Conservation (phyloP, 176 grass and related monocot genomes). For the Thalia dealbata region DNA sequence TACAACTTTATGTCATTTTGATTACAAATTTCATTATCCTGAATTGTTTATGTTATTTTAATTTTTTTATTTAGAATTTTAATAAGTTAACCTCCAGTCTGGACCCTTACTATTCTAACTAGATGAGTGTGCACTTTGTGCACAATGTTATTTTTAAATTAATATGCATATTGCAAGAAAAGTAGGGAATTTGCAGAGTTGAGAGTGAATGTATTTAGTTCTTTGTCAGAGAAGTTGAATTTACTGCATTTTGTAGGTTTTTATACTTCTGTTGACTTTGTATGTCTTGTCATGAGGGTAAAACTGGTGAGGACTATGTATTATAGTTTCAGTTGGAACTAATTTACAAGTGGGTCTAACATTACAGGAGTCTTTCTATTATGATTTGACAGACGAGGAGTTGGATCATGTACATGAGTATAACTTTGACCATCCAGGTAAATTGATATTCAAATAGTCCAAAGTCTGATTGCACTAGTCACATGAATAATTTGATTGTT, state of each 20-base stretch:
- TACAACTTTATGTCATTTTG: background rate
- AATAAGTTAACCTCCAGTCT: no score
- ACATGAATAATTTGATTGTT: background rate
- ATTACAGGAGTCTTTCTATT: constrained; percentile 88
- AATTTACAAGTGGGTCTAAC: constrained; percentile 8
- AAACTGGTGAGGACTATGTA: background rate
- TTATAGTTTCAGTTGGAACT: background rate
- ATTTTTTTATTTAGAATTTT: no score
- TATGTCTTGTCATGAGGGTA: background rate
- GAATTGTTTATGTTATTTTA: background rate
- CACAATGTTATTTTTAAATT: background rate
- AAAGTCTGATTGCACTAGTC: background rate
- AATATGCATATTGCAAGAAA: background rate
- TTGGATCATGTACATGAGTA: constrained; percentile 51
- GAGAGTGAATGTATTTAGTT: background rate
- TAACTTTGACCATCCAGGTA: constrained; percentile 97
- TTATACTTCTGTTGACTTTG: background rate
- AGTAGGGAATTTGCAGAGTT: background rate
- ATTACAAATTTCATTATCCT: background rate
- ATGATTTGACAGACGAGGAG: constrained; percentile 60
- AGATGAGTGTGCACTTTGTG: no score
- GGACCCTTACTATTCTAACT: no score
- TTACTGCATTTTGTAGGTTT: background rate
- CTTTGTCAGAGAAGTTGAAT: background rate
- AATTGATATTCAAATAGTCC: background rate